phyloP scores from a whole-genome alignment of 1,284 basidiomycete genomes.

The Puccinia hordei region DNA sequence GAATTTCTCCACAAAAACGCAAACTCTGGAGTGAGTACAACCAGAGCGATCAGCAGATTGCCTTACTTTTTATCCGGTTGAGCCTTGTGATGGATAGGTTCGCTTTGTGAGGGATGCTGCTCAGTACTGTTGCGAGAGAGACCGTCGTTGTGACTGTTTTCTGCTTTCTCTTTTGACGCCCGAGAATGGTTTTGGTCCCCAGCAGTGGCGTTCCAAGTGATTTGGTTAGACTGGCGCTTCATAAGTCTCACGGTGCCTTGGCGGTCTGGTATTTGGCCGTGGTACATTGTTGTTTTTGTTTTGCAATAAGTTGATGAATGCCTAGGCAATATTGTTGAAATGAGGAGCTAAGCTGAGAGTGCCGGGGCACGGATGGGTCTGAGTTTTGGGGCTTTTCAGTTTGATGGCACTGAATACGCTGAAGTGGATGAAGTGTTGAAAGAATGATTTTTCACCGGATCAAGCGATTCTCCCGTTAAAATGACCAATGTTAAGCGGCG shows the following conservation, averaged over 20 bases:
- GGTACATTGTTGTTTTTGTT: background rate
- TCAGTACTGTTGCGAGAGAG: constrained; percentile 5
- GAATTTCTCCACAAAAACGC: background rate
- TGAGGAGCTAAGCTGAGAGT: background rate
- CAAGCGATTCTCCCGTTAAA: constrained; percentile 5
- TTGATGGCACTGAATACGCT: constrained; percentile 13
- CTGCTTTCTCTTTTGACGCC: constrained; percentile 4
- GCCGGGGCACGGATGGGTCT: background rate
- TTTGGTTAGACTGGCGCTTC: constrained; percentile 11
- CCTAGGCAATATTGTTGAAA: background rate
- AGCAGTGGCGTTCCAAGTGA: background rate
- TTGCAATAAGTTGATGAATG: background rate
- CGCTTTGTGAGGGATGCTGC: constrained; percentile 1
- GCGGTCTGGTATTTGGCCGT: background rate
- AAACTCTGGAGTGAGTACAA: too few relatives aligned
- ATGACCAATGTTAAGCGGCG: constrained; percentile 5
- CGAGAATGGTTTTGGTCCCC: constrained; percentile 1
- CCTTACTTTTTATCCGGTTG: constrained; percentile 24
- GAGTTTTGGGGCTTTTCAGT: background rate
- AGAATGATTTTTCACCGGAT: constrained; percentile 7
- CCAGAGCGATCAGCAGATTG: background rate
- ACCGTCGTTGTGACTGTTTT: background rate
- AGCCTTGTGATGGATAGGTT: background rate
- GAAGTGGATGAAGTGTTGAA: constrained; percentile 1
- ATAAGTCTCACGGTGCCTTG: background rate